Evolutionary conservation across 345 rosid species (phyloP).

Genomic region (Eucalyptus erythrocorys): DNA sequence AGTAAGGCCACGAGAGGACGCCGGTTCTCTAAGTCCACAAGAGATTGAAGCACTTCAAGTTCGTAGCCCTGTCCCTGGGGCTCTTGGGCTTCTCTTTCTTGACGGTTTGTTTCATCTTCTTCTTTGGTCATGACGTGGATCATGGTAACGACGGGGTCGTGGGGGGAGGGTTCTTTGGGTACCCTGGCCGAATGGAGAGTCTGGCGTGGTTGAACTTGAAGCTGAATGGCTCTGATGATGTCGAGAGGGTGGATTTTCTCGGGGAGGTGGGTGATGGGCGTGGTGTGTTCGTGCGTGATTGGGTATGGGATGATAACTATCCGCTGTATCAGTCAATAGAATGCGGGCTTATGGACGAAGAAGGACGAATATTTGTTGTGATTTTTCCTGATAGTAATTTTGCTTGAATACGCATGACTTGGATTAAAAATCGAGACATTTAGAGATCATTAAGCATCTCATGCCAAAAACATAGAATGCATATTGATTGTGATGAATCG

Average conservation of each 20-base stretch:
- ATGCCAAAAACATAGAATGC: background rate
- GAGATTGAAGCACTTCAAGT: background rate
- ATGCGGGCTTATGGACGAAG: conserved; percentile 55
- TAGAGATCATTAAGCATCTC: background rate
- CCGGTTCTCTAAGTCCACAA: background rate
- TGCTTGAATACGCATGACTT: background rate
- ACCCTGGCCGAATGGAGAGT: background rate
- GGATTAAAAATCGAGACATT: background rate
- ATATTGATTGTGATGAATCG: background rate
- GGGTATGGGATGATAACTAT: conserved; percentile 88
- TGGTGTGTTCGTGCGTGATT: conserved; percentile 68
- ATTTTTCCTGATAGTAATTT: background rate
- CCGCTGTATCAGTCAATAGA: conserved; percentile 77
- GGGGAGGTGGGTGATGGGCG: conserved; percentile 38
- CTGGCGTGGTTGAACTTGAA: background rate
- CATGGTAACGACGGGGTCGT: background rate
- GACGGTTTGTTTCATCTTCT: background rate
- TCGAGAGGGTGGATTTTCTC: conserved; percentile 42
- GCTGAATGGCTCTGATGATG: background rate
- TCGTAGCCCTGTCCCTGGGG: background rate
- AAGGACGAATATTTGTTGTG: background rate
- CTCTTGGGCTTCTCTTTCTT: background rate
- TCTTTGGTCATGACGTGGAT: background rate
- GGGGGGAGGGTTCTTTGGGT: background rate
- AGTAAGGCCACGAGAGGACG: background rate